Conservation (phyloP, 306 rosid species). For the Oxytropis ochrocephala region DNA sequence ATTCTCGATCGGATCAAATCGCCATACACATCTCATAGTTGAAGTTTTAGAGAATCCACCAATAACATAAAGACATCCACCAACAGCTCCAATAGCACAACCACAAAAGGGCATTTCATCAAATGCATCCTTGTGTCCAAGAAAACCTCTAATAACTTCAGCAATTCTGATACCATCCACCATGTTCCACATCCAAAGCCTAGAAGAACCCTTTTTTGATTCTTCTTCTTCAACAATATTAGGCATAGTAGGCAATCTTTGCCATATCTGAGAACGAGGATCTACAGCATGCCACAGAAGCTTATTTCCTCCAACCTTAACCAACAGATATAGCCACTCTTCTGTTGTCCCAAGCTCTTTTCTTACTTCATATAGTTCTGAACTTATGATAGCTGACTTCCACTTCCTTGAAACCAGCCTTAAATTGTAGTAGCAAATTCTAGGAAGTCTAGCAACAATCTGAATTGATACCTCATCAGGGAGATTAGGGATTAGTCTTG, state of each 20-base stretch:
- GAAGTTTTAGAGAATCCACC: slow-evolving; percentile 86
- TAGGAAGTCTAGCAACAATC: slow-evolving; percentile 86
- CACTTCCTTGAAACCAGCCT: slow-evolving; percentile 73
- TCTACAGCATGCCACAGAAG: slow-evolving; percentile 78
- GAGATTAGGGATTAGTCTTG: slow-evolving; percentile 71
- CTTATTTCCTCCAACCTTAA: slow-evolving; percentile 60
- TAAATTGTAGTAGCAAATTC: slow-evolving; percentile 50
- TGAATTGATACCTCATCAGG: slow-evolving; percentile 91
- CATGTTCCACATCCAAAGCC: slow-evolving; percentile 71
- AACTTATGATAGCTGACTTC: slow-evolving; percentile 53
- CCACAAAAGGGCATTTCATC: slow-evolving; percentile 91
- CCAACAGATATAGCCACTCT: slow-evolving; percentile 85
- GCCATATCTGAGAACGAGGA: slow-evolving; percentile 73
- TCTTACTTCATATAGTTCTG: slow-evolving; percentile 59
- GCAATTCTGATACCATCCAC: slow-evolving; percentile 66
- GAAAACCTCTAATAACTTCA: slow-evolving; percentile 70
- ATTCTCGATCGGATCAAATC: slow-evolving; percentile 60
- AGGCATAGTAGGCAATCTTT: slow-evolving; percentile 80
- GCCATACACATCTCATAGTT: slow-evolving; percentile 78
- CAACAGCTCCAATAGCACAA: slow-evolving; percentile 76
- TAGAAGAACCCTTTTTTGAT: slow-evolving; percentile 43
- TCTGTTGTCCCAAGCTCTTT: slow-evolving; percentile 76
- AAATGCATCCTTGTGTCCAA: slow-evolving; percentile 64
- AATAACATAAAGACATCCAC: slow-evolving; percentile 80
- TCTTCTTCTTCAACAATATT: slow-evolving; percentile 46